Conservation (phyloP, 1,139 yeast genomes). For the Insectozyma bohioensis region DNA sequence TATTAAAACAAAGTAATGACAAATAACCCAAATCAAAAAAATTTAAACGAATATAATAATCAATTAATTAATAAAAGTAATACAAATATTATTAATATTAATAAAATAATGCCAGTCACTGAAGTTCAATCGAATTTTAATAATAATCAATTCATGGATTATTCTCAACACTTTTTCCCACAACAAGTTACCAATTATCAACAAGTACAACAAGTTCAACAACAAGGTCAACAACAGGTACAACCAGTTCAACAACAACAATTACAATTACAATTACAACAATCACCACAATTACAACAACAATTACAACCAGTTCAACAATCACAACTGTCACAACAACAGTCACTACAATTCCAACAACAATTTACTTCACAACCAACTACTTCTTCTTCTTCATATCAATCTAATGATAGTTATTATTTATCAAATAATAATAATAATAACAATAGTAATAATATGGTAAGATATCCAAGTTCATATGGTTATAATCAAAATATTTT, state of each 20-base stretch:
- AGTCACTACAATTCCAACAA: slow-evolving; percentile 2
- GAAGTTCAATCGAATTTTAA: slow-evolving; percentile 8
- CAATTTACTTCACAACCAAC: slow-evolving; percentile 2
- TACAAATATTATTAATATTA: slow-evolving; percentile 2
- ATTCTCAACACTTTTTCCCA: slow-evolving; percentile 9
- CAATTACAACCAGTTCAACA: neutral
- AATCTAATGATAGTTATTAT: neutral
- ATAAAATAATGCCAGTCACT: slow-evolving; percentile 5
- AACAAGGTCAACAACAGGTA: slow-evolving; percentile 4
- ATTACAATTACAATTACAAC: slow-evolving; percentile 10
- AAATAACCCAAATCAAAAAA: slow-evolving; percentile 9
- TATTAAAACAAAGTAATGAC: slow-evolving; percentile 10
- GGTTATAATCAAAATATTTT: slow-evolving; percentile 2
- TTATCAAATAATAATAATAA: slow-evolving; percentile 3
- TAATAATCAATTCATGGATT: slow-evolving; percentile 8
- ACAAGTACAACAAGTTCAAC: slow-evolving; percentile 5
- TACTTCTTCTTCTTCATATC: slow-evolving; percentile 3
- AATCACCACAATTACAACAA: slow-evolving; percentile 4
- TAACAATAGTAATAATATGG: too few species aligned
- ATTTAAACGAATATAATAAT: slow-evolving; percentile 2
- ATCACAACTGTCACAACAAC: slow-evolving; percentile 1
- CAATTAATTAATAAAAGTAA: slow-evolving; percentile 1
- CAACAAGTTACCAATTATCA: slow-evolving; percentile 6
- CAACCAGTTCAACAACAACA: slow-evolving; percentile 6
- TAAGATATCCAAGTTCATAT: slow-evolving; percentile 3